Percentiles rank a stretch among this genome's conserved stretches.
Conservation (phyloP, 2,329 filamentous ascomycete genomes). For the Verticillium nonalfalfae region DNA sequence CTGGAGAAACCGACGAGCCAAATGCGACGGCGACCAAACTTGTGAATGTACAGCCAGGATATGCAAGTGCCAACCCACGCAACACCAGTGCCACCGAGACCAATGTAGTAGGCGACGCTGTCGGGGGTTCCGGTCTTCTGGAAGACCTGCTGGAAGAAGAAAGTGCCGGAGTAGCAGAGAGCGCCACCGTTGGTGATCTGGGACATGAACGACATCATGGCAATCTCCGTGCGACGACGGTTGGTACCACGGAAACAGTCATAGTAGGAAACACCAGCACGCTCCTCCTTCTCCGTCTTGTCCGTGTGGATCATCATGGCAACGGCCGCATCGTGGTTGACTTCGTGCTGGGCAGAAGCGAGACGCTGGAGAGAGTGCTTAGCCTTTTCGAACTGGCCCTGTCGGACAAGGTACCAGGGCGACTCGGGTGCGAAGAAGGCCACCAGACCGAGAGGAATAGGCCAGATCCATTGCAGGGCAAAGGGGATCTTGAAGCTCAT, state of each 20-base stretch:
- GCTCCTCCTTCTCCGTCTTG: conserved; percentile 35
- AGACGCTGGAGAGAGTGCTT: conserved; percentile 23
- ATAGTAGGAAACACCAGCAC: conserved; percentile 28
- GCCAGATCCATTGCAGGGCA: conserved; percentile 33
- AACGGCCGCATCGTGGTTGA: conserved; percentile 28
- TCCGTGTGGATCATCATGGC: conserved; percentile 37
- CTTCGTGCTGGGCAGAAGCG: conserved; percentile 19
- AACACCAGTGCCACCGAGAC: conserved; percentile 33
- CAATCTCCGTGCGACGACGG: conserved; percentile 37
- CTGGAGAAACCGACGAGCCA: conserved; percentile 31
- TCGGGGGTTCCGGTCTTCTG: conserved; percentile 33
- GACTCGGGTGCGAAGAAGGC: conserved; percentile 27
- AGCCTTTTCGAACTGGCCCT: conserved; percentile 22
- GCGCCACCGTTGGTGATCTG: conserved; percentile 35
- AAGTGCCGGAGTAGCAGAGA: conserved; percentile 33
- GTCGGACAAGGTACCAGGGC: conserved; percentile 28
- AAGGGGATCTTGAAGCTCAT: conserved; percentile 34
- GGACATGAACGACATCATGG: conserved; percentile 30
- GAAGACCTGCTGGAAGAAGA: conserved; percentile 38
- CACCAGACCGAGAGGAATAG: conserved; percentile 23
- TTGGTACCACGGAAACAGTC: conserved; percentile 43
- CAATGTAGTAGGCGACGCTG: conserved; percentile 30
- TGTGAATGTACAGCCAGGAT: conserved; percentile 36
- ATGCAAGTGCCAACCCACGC: conserved; percentile 35
- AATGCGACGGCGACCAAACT: conserved; percentile 33